phyloP scores from a whole-genome alignment of 805 yeast species.

The Kregervanrija delftensis region DNA sequence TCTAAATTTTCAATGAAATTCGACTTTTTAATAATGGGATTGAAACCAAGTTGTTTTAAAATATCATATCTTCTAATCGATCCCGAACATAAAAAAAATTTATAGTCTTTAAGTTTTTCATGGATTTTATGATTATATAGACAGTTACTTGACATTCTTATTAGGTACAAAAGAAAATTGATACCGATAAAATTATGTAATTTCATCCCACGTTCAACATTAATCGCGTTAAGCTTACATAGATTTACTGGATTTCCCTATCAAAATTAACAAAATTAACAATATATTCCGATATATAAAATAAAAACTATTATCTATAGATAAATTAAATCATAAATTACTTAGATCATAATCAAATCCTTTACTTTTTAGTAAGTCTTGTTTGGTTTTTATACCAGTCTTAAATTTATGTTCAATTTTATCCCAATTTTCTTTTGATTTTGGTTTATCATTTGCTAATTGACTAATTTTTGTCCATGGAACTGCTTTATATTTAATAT shows the following conservation, averaged over 20 bases:
- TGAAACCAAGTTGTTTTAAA: slow-evolving; percentile 50
- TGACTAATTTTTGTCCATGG: slow-evolving; percentile 54
- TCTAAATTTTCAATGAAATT: slow-evolving; percentile 71
- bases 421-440: slow-evolving; percentile 51
- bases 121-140: too few relatives aligned
- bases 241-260: not conserved
- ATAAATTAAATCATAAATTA: slow-evolving; percentile 10
- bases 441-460: slow-evolving; percentile 49
- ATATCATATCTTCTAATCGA: slow-evolving; percentile 79
- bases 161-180: too few relatives aligned
- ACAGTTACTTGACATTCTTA: too few relatives aligned
- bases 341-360: slow-evolving; percentile 49
- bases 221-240: not conserved
- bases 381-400: slow-evolving; percentile 35
- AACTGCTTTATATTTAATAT: slow-evolving; percentile 46
- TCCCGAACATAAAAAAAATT: slow-evolving; percentile 68
- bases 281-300: not conserved
- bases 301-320: not conserved
- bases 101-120: slow-evolving; percentile 10
- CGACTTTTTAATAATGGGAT: slow-evolving; percentile 47
- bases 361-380: slow-evolving; percentile 40
- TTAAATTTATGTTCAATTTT: slow-evolving; percentile 42
- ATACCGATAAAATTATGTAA: too few relatives aligned
- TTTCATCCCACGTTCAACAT: too few relatives aligned
- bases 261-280: not conserved